phyloP scores from a whole-genome alignment of 805 yeast genomes.

The Candida sonorensis region DNA sequence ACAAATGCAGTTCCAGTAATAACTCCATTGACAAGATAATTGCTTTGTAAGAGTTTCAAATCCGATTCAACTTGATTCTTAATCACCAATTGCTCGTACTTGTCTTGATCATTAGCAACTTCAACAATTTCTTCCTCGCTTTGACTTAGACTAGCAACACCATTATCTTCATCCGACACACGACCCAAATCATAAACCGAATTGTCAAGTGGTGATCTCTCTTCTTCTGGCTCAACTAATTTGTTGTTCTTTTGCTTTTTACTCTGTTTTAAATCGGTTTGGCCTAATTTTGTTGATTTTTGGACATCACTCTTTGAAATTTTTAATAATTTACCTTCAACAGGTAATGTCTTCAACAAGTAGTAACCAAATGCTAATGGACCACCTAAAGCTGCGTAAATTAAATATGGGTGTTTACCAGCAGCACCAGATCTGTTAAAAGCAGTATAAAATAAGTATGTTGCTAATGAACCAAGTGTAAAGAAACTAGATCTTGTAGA shows the following conservation, averaged over 20 bases:
- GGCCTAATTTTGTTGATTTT: constrained; percentile 4
- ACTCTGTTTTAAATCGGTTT: constrained; percentile 17
- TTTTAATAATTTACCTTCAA: constrained; percentile 22
- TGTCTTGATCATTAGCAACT: constrained; percentile 26
- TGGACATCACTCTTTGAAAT: neutral
- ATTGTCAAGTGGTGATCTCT: constrained; percentile 37
- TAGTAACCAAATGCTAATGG: constrained; percentile 34
- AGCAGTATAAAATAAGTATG: constrained; percentile 48
- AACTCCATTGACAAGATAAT: constrained; percentile 34
- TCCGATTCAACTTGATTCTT: constrained; percentile 30
- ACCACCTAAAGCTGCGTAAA: constrained; percentile 56
- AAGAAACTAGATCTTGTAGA: constrained; percentile 20
- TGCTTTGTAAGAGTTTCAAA: constrained; percentile 28
- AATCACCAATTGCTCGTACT: constrained; percentile 30
- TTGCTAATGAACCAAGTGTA: constrained; percentile 40
- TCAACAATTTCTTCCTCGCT: constrained; percentile 24
- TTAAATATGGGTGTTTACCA: constrained; percentile 66
- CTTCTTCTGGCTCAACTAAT: constrained; percentile 14
- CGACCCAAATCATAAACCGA: constrained; percentile 38
- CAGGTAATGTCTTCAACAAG: constrained; percentile 18
- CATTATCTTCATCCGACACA: constrained; percentile 24
- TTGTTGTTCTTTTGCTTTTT: constrained; percentile 11
- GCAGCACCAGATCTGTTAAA: constrained; percentile 46
- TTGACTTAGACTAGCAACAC: no score
- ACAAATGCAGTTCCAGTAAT: constrained; percentile 40